Evolutionary conservation across 305 asterid species (phyloP).

Genomic region (Solanum hybrid): DNA sequence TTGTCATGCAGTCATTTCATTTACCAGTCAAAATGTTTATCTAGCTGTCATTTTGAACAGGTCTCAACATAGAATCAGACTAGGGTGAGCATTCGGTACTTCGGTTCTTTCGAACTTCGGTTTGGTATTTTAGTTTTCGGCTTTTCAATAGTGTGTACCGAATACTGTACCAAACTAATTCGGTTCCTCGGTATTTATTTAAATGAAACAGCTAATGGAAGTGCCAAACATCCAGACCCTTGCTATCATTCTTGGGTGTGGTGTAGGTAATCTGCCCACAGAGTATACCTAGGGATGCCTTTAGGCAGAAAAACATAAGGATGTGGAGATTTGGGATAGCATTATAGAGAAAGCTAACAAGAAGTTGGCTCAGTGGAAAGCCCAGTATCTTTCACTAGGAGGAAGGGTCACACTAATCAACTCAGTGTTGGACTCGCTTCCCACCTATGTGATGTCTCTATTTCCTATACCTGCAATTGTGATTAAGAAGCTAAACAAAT

Average conservation of each 20-base stretch:
- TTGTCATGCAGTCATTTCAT: background rate
- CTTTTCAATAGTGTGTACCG: background rate
- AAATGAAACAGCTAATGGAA: background rate
- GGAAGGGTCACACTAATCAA: background rate
- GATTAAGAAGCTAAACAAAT: background rate
- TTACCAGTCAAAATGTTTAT: background rate
- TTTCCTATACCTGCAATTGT: background rate
- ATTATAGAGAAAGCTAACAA: background rate
- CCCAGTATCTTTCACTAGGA: background rate
- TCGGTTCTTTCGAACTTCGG: background rate
- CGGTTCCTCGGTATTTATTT: background rate
- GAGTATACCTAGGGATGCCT: background rate
- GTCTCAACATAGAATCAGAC: background rate
- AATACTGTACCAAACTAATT: background rate
- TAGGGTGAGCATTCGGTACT: background rate
- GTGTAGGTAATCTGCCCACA: background rate
- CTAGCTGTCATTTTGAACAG: background rate
- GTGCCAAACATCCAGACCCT: background rate
- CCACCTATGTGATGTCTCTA: background rate
- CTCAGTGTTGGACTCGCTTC: background rate
- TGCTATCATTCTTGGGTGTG: background rate
- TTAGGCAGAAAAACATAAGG: background rate
- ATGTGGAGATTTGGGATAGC: background rate
- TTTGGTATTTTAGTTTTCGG: background rate
- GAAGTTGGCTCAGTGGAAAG: background rate